Evolutionary conservation across 23 red algal genomes (phyloP).

Genomic region (Agarophyton chilense): DNA sequence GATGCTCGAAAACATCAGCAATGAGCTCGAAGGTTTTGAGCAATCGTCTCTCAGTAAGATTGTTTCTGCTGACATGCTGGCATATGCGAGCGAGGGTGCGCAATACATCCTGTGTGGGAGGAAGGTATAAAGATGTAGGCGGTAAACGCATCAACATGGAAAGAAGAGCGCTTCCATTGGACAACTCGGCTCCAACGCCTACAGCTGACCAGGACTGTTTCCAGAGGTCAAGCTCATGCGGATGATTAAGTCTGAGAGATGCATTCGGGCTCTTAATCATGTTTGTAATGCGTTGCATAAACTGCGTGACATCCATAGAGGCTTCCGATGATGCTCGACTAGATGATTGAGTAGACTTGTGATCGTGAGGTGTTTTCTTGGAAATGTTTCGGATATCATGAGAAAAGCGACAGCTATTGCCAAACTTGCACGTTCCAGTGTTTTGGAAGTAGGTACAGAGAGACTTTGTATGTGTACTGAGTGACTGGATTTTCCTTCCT

Average conservation of each 20-base stretch:
- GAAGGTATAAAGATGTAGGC: slow-evolving; percentile 9
- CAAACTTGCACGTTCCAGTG: slow-evolving; percentile 18
- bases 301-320: slow-evolving; percentile 7
- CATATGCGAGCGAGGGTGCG: background rate
- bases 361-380: background rate
- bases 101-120: background rate
- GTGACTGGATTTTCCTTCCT: background rate
- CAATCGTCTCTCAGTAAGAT: background rate
- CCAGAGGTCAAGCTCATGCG: slow-evolving; percentile 31
- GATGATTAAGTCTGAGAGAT: background rate
- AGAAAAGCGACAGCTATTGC: background rate
- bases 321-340: background rate
- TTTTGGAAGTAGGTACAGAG: background rate
- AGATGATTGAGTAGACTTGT: background rate
- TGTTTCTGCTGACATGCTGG: background rate
- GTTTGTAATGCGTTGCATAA: background rate
- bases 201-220: slow-evolving; percentile 11
- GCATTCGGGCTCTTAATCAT: background rate
- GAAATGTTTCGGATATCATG: background rate
- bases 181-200: background rate
- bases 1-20: slow-evolving; percentile 43
- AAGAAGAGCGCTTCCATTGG: background rate
- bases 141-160: slow-evolving; percentile 36
- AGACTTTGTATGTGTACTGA: background rate
- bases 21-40: slow-evolving; percentile 31